These are phyloP conservation scores for Populus hybrid DNA, from an alignment of 441 rosid species.

Conservation along the genomic window DNA sequence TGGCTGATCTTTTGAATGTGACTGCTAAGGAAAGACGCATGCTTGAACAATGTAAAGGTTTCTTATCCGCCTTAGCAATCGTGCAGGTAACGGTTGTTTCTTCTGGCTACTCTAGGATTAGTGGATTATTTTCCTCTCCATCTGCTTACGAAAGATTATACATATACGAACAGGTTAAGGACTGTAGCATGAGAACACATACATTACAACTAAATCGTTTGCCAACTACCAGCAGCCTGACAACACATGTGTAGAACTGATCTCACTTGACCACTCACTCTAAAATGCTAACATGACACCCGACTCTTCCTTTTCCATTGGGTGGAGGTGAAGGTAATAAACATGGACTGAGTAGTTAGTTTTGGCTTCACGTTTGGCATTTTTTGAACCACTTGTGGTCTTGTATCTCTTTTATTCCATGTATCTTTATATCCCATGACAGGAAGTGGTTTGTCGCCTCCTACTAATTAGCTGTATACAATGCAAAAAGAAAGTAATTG, in stretches of 20 bases:
- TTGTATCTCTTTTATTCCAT: constrained; percentile 18
- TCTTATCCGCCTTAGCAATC: constrained; percentile 58
- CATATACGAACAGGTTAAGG: constrained; percentile 51
- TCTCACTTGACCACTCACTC: too few relatives aligned
- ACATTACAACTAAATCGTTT: constrained; percentile 44
- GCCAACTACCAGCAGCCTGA: constrained; percentile 60
- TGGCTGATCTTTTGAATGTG: constrained; percentile 50
- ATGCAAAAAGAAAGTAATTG: constrained; percentile 28
- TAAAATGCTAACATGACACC: too few relatives aligned
- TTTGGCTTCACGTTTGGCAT: constrained; percentile 31
- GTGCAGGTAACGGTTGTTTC: constrained; percentile 50
- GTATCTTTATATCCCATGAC: constrained; percentile 24
- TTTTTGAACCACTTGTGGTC: constrained; percentile 31
- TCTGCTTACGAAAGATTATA: neutral
- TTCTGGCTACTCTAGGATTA: neutral
- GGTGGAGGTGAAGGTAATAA: constrained; percentile 45
- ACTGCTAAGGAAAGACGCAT: constrained; percentile 55
- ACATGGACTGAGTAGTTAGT: constrained; percentile 26
- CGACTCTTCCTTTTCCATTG: constrained; percentile 36
- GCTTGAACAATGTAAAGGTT: constrained; percentile 61
- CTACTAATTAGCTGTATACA: constrained; percentile 36
- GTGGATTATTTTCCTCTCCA: constrained; percentile 9
- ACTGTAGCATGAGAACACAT: constrained; percentile 70
- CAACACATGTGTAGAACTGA: constrained; percentile 57
- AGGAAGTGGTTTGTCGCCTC: constrained; percentile 19